phyloP scores from a whole-genome alignment of 306 rosid species.

The Glycine soja region DNA sequence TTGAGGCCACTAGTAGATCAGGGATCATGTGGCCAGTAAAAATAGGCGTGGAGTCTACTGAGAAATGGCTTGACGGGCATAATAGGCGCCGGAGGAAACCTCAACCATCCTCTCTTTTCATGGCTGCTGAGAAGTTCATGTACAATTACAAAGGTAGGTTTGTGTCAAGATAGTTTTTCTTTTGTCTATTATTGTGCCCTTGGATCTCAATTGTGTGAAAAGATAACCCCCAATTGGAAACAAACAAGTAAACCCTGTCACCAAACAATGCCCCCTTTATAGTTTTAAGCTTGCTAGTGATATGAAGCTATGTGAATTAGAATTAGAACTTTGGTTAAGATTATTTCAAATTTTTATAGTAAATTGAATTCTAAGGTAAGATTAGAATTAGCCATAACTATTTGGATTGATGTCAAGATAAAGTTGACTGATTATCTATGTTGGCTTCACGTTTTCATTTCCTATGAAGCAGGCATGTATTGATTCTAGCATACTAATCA shows the following conservation, averaged over 20 bases:
- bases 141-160: conserved; percentile 79
- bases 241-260: neutral
- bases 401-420: conserved; percentile 1
- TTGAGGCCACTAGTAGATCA: conserved; percentile 74
- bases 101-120: conserved; percentile 68
- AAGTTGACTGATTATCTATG: conserved; percentile 11
- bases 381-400: conserved; percentile 16
- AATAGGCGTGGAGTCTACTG: conserved; percentile 58
- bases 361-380: neutral
- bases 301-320: neutral
- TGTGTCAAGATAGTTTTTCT: conserved; percentile 9
- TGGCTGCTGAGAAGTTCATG: conserved; percentile 61
- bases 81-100: conserved; percentile 86
- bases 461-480: conserved; percentile 90
- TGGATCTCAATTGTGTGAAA: neutral
- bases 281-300: conserved; percentile 33
- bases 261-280: neutral
- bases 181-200: conserved; percentile 11
- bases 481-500: conserved; percentile 84
- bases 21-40: conserved; percentile 63
- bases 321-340: conserved; percentile 3
- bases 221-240: neutral
- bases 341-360: neutral
- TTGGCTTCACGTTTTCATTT: conserved; percentile 95
- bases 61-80: conserved; percentile 87